phyloP scores from a whole-genome alignment of 2,329 filamentous ascomycete species.

The Byssoonygena ceratinophila region DNA sequence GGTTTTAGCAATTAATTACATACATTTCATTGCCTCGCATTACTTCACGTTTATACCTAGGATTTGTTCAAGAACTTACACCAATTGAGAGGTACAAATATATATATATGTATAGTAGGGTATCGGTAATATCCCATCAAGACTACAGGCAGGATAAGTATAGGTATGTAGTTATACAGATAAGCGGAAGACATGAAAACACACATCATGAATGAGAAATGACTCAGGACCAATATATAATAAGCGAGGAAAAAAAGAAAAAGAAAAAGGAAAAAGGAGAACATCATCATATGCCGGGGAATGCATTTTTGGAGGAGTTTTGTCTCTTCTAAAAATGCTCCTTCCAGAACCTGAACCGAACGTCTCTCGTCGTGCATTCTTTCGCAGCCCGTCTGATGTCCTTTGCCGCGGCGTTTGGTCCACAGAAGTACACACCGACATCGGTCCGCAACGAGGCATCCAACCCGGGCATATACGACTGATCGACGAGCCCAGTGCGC shows the following conservation, averaged over 20 bases:
- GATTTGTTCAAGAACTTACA: neutral
- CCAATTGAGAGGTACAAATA: neutral
- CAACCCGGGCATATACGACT: slow-evolving; percentile 73
- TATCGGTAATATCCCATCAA: slow-evolving; percentile 6
- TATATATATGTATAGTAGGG: neutral
- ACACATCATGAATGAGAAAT: slow-evolving; percentile 11
- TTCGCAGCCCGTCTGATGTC: slow-evolving; percentile 77
- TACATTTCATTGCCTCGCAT: neutral
- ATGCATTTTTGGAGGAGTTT: neutral
- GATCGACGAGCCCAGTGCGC: slow-evolving; percentile 75
- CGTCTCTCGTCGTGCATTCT: slow-evolving; percentile 60
- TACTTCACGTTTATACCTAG: neutral
- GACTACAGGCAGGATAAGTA: neutral
- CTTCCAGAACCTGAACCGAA: slow-evolving; percentile 98
- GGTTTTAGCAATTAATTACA: neutral
- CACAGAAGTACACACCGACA: slow-evolving; percentile 96
- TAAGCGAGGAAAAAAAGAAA: neutral
- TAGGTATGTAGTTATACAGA: slow-evolving; percentile 7
- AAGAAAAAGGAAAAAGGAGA: neutral
- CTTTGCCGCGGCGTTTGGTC: slow-evolving; percentile 67
- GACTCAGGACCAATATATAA: neutral
- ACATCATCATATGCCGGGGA: neutral
- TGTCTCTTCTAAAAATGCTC: slow-evolving; percentile 55
- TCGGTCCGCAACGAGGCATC: slow-evolving; percentile 68
- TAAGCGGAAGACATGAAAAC: neutral